These are phyloP conservation scores for Echinochloa phyllopogon DNA, from an alignment of 176 grass and related monocot species.

Conservation along the genomic window DNA sequence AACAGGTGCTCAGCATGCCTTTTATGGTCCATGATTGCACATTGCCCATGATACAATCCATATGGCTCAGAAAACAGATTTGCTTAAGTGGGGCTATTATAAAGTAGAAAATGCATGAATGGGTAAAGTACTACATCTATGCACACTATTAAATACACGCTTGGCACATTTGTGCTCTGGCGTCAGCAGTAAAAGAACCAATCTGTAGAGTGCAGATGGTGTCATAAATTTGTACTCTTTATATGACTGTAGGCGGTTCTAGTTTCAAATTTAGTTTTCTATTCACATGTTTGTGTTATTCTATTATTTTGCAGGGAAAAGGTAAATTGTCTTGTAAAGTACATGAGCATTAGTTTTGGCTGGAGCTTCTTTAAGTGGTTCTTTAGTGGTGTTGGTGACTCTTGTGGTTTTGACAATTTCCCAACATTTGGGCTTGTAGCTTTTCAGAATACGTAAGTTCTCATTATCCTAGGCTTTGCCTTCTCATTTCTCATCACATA, in stretches of 20 bases:
- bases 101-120: not conserved
- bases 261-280: not conserved
- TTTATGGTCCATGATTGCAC: not conserved
- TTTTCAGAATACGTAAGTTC: slow-evolving; percentile 43
- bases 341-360: slow-evolving; percentile 51
- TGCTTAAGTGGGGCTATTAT: not conserved
- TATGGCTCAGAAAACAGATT: not conserved
- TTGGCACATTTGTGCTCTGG: not conserved
- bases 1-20: not conserved
- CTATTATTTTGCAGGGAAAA: slow-evolving; percentile 48
- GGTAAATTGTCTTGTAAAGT: slow-evolving; percentile 56
- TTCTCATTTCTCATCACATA: not conserved
- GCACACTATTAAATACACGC: not conserved
- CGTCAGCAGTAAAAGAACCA: not conserved
- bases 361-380: slow-evolving; percentile 67
- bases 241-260: not conserved
- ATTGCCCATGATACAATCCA: not conserved
- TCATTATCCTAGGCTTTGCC: not conserved
- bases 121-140: not conserved
- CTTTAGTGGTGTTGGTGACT: slow-evolving; percentile 56
- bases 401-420: slow-evolving; percentile 59
- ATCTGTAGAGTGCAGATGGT: not conserved
- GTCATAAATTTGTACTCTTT: not conserved
- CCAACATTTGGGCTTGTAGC: slow-evolving; percentile 53
- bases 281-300: slow-evolving; percentile 26